phyloP scores from a whole-genome alignment of 73 alveolate species.

The Tetrahymena elliotti region DNA sequence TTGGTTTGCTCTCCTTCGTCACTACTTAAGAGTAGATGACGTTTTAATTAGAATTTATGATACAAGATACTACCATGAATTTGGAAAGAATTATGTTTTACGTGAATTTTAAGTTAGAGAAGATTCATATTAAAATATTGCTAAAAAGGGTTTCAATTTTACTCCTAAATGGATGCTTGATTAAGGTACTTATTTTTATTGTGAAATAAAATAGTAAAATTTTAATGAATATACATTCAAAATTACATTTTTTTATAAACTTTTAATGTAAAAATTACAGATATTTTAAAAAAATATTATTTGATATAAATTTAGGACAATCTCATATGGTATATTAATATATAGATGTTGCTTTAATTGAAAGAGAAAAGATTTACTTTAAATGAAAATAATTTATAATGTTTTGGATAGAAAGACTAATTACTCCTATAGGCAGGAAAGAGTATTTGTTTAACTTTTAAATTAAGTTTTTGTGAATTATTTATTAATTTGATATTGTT shows the following conservation, averaged over 20 bases:
- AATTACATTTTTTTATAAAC: no score
- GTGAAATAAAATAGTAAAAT: no score
- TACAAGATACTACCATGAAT: conserved; percentile 93
- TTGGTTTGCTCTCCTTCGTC: conserved; percentile 86
- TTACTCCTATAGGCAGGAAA: no score
- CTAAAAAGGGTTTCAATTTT: conserved; percentile 20
- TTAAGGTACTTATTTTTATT: neutral
- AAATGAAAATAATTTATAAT: neutral
- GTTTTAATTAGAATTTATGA: conserved; percentile 90
- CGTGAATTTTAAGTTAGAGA: conserved; percentile 25
- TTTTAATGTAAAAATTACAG: no score
- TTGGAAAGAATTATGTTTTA: conserved; percentile 65
- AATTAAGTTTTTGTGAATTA: no score
- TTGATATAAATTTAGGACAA: neutral
- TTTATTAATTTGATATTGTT: no score
- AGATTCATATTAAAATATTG: conserved; percentile 4
- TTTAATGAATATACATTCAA: no score
- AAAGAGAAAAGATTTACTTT: neutral
- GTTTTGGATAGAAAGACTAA: no score
- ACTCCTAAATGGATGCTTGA: conserved; percentile 38
- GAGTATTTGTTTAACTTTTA: no score
- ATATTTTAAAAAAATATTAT: no score
- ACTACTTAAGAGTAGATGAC: conserved; percentile 94
- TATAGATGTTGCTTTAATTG: neutral
- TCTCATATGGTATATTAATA: neutral